Percentiles rank a stretch among this genome's conserved stretches.
phyloP scores from a whole-genome alignment of 371 early-diverging fungal species.

The Umbelopsis sp. region DNA sequence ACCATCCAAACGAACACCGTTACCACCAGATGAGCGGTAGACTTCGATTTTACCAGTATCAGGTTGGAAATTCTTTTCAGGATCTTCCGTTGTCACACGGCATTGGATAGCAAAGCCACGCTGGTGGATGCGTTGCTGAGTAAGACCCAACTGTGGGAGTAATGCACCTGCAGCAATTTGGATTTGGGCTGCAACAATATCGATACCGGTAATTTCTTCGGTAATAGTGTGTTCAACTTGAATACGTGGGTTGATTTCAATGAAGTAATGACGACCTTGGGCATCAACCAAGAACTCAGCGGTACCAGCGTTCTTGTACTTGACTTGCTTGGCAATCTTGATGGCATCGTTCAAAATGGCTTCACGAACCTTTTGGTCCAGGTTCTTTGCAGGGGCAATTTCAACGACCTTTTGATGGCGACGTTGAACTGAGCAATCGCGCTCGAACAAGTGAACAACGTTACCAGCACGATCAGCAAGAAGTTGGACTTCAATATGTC shows the following conservation, averaged over 20 bases:
- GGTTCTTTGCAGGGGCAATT: conserved; percentile 83
- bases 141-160: conserved; percentile 77
- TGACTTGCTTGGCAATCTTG: conserved; percentile 85
- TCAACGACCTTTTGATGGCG: conserved; percentile 98
- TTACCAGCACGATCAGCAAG: conserved; percentile 90
- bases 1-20: conserved; percentile 93
- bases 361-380: conserved; percentile 71
- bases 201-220: conserved; percentile 95
- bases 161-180: conserved; percentile 90
- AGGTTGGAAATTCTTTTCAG: conserved; percentile 88
- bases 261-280: conserved; percentile 90
- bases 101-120: conserved; percentile 94
- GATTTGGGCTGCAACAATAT: conserved; percentile 91
- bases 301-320: conserved; percentile 96
- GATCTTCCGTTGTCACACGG: conserved; percentile 95
- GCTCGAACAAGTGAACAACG: conserved; percentile 87
- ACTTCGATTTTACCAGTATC: conserved; percentile 94
- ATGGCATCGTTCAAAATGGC: conserved; percentile 88
- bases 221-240: conserved; percentile 94
- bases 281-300: conserved; percentile 96
- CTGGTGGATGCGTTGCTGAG: conserved; percentile 79
- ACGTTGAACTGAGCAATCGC: conserved; percentile 98
- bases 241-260: conserved; percentile 96
- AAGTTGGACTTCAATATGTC: conserved; percentile 98
- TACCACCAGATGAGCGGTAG: conserved; percentile 86